Conservation (phyloP, 1,284 basidiomycete genomes). For the Apiotrichum brassicae region DNA sequence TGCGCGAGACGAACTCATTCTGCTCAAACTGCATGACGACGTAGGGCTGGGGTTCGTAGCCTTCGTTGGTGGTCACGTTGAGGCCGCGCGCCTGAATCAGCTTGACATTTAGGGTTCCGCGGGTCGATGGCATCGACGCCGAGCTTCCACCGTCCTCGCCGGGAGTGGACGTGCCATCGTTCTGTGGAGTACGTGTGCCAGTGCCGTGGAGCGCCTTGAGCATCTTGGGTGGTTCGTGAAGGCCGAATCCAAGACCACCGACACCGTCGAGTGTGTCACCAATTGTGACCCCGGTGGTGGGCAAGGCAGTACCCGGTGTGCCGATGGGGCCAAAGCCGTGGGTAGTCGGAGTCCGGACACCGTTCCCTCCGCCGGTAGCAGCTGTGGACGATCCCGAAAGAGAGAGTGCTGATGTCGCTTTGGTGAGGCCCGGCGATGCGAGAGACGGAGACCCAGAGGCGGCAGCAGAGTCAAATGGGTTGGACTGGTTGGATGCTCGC, state of each 20-base stretch:
- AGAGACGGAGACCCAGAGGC: slow-evolving; percentile 16
- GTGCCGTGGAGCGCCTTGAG: slow-evolving; percentile 36
- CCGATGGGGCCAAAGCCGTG: slow-evolving; percentile 36
- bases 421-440: slow-evolving; percentile 35
- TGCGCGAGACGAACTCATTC: slow-evolving; percentile 93
- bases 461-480: slow-evolving; percentile 59
- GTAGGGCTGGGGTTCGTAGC: slow-evolving; percentile 66
- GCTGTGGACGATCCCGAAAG: slow-evolving; percentile 24
- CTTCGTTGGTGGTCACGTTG: slow-evolving; percentile 57
- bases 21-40: slow-evolving; percentile 98
- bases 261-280: slow-evolving; percentile 38
- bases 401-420: slow-evolving; percentile 37
- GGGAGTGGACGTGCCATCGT: slow-evolving; percentile 12
- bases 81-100: slow-evolving; percentile 88
- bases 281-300: slow-evolving; percentile 44
- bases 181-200: slow-evolving; percentile 29
- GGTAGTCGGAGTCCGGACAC: slow-evolving; percentile 41
- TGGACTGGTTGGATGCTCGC: slow-evolving; percentile 53
- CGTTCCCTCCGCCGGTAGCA: slow-evolving; percentile 26
- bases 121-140: slow-evolving; percentile 17
- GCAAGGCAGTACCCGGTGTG: slow-evolving; percentile 40
- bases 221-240: slow-evolving; percentile 47
- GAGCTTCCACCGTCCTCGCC: not conserved
- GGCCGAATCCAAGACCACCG: slow-evolving; percentile 39
- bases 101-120: slow-evolving; percentile 86